Evolutionary conservation across 176 grass and related monocot genomes (phyloP).

Genomic region (Ampelocalamus luodianensis): DNA sequence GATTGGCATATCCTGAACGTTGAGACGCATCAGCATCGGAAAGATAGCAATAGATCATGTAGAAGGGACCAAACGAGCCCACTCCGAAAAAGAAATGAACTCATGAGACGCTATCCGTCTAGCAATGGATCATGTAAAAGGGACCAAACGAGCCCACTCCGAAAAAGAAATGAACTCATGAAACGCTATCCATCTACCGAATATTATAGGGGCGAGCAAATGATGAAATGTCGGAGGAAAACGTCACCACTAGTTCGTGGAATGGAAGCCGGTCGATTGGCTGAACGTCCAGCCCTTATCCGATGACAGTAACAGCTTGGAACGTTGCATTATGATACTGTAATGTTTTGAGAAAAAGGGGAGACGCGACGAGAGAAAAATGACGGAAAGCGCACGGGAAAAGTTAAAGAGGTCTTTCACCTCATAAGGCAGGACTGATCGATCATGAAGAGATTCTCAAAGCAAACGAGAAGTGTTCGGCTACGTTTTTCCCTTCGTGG

Average conservation of each 20-base stretch:
- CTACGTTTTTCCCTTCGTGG: neutral
- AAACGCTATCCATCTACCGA: neutral
- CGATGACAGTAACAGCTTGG: constrained; percentile 19
- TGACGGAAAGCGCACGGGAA: neutral
- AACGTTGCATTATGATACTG: neutral
- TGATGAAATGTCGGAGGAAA: neutral
- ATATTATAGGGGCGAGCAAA: neutral
- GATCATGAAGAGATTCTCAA: neutral
- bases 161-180: neutral
- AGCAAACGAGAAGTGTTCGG: neutral
- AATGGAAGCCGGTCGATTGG: neutral
- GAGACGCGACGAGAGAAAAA: neutral
- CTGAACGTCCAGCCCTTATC: constrained; percentile 23
- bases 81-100: neutral
- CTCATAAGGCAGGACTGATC: neutral
- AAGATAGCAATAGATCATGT: neutral
- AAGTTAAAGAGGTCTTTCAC: constrained; percentile 33
- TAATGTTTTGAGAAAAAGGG: neutral
- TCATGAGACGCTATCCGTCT: neutral
- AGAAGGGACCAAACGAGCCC: neutral
- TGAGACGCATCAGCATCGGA: neutral
- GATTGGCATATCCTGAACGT: neutral
- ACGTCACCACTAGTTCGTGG: neutral
- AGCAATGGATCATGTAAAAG: neutral
- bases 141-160: too few species aligned